Evolutionary conservation across 2,329 filamentous ascomycete species (phyloP).

Genomic region (Phyllachora maydis): DNA sequence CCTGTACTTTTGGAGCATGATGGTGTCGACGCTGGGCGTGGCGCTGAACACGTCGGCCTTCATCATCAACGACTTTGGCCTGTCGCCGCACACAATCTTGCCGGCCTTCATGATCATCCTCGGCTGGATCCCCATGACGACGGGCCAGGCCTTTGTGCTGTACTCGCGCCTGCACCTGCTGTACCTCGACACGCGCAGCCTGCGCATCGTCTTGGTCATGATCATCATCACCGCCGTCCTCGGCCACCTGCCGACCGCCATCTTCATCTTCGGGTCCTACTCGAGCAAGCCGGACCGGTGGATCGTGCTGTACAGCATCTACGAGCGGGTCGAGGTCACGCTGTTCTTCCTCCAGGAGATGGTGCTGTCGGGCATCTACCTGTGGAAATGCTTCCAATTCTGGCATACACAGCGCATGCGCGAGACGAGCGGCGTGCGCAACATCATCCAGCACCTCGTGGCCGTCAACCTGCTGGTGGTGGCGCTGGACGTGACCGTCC

Average conservation of each 20-base stretch:
- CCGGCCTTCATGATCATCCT: conserved; percentile 19
- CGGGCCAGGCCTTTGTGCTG: conserved; percentile 37
- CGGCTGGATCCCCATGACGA: conserved; percentile 37
- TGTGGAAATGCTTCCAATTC: no score
- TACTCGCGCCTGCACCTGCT: conserved; percentile 43
- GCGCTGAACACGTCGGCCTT: conserved; percentile 3
- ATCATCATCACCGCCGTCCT: conserved; percentile 32
- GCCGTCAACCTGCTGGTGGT: conserved; percentile 20
- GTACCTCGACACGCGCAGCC: conserved; percentile 22
- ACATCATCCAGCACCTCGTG: conserved; percentile 25
- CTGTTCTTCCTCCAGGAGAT: conserved; percentile 34
- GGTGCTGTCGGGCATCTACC: conserved; percentile 28
- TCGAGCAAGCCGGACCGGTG: conserved; percentile 12
- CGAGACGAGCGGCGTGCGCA: conserved; percentile 19
- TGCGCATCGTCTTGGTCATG: conserved; percentile 30
- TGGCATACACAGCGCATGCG: no score
- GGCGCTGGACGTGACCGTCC: conserved; percentile 13
- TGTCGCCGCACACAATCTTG: conserved; percentile 5
- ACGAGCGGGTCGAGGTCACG: conserved; percentile 34
- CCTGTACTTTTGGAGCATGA: conserved; percentile 8
- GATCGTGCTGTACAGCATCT: conserved; percentile 17
- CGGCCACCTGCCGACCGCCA: conserved; percentile 28
- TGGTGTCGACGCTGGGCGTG: conserved; percentile 6
- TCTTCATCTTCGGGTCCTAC: conserved; percentile 32
- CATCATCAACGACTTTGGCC: conserved; percentile 15